Base-by-base conservation (phyloP, 768 basidiomycete species). In the Podaxis sp. region DNA sequence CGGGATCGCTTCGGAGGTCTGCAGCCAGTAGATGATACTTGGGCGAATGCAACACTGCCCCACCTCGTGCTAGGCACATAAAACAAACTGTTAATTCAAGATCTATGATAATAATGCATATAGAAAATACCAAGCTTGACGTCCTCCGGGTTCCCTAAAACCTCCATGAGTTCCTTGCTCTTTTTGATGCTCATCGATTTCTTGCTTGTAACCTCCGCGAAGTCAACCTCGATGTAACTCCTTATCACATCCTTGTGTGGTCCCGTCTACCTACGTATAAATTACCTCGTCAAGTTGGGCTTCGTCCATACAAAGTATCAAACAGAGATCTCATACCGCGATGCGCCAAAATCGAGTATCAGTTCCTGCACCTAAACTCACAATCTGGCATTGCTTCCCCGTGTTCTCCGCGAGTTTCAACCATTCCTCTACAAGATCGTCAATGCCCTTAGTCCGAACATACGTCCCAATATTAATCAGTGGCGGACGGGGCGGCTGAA, bases 391-490 rank as follows among this genome's bases (percentile, higher is more conserved):
- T 61, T 71, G 71, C 63, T 74, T 80, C n/a, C 75, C 80, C 8
- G 77, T 77, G 22, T 68, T 69, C 46, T 73, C 70, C 1, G 82
- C 79, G 17, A 80, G 67, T 17, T 77, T 72, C 22, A 94, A 66
- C 83, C 91, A 95, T 51, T 79, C 74, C 29, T 85, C 75, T 0
- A 96, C 85, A 12, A 96, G 83, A 41, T 75, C 74, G 68, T 97
- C 97, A 40, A 98, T 85, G 5, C 86, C 92, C 59, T 82, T 79
- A 0, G 91, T 87, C 61, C 96, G 85, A 62, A 96, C 85, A 67
- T 90, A 92, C 1, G 97, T 99, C 17, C 97, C 97, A 47, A 96
- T 80, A 72, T 98, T 98, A 79, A 98, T 98, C 68, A 98, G 75
- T 0, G 96, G 96, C 1, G 95, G 89, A 1, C 90, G 81, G 2